Percentiles rank a stretch among this genome's conserved stretches.
phyloP scores from a whole-genome alignment of 805 yeast species.

The Wickerhamomyces alni region DNA sequence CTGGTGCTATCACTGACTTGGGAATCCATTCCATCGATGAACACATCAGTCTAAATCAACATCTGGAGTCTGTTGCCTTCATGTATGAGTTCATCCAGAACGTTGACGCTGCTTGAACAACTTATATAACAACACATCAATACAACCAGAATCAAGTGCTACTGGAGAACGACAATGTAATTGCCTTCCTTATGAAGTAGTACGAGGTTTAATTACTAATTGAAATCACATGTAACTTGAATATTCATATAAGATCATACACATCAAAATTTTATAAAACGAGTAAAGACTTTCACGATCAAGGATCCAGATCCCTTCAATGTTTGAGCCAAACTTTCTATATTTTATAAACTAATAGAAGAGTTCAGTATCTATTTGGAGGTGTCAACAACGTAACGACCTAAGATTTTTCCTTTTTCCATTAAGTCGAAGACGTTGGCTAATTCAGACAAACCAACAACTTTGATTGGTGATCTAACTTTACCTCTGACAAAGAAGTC shows the following conservation, averaged over 20 bases:
- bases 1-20: conserved; percentile 4
- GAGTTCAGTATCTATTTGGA: conserved; percentile 32
- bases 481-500: conserved; percentile 62
- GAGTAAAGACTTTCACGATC: background rate
- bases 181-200: no score
- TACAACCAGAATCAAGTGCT: no score
- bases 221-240: no score
- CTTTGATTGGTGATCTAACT: conserved; percentile 51
- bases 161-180: no score
- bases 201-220: no score
- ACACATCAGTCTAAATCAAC: conserved; percentile 43
- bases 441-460: conserved; percentile 48
- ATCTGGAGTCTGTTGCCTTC: conserved; percentile 52
- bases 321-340: background rate
- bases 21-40: conserved; percentile 60
- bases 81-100: conserved; percentile 39
- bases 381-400: conserved; percentile 82
- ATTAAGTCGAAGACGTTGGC: conserved; percentile 45
- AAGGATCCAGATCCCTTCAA: background rate
- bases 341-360: no score
- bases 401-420: conserved; percentile 51
- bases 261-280: background rate
- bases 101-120: background rate
- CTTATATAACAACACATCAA: no score
- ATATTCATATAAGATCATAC: background rate